Percentiles rank a stretch among this genome's conserved stretches.
phyloP scores from a whole-genome alignment of 306 rosid species.

The Sphenostylis stenocarpa region DNA sequence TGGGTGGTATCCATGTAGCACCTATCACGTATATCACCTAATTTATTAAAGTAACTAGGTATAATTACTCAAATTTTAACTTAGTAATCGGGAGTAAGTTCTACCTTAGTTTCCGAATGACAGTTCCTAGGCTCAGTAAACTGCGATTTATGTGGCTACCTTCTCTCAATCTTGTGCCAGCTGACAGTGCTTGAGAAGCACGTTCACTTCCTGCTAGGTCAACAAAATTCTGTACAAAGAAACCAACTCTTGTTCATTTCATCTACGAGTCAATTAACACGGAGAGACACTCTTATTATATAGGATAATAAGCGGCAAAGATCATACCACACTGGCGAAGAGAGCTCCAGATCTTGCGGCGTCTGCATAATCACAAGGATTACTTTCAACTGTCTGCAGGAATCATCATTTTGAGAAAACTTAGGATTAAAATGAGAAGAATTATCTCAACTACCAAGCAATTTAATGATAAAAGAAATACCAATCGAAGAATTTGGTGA shows the following conservation, averaged over 20 bases:
- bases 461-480: slow-evolving; percentile 37
- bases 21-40: too few relatives aligned
- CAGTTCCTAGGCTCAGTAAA: slow-evolving; percentile 85
- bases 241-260: slow-evolving; percentile 8
- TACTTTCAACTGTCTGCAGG: slow-evolving; percentile 83
- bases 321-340: slow-evolving; percentile 77
- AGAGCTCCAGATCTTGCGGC: slow-evolving; percentile 51
- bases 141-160: slow-evolving; percentile 95
- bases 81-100: neutral
- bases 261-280: neutral
- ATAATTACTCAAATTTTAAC: neutral
- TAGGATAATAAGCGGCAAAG: neutral
- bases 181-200: slow-evolving; percentile 77
- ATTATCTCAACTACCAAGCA: neutral
- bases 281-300: neutral
- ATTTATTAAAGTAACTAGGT: too few relatives aligned
- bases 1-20: neutral
- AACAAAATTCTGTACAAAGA: slow-evolving; percentile 73
- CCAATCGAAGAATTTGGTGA: slow-evolving; percentile 92
- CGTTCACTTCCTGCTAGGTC: slow-evolving; percentile 98
- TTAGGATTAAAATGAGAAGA: neutral
- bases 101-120: slow-evolving; percentile 86
- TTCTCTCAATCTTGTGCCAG: slow-evolving; percentile 85
- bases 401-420: slow-evolving; percentile 18
- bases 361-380: slow-evolving; percentile 46